phyloP scores from a whole-genome alignment of 306 rosid species.

The Lathyrus aphaca region DNA sequence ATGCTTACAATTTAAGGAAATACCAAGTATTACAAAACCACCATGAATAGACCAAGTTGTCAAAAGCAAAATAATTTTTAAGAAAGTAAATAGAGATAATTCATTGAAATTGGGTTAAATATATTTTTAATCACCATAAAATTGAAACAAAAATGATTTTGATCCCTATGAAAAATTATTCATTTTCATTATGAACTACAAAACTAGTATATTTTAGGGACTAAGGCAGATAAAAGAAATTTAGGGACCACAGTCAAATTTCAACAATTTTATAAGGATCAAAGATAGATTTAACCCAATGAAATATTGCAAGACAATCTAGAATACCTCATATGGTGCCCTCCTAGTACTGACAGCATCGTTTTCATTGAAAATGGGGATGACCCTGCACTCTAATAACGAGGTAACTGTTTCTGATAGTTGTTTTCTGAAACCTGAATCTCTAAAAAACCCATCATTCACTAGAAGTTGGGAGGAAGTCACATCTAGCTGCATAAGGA shows the following conservation, averaged over 20 bases:
- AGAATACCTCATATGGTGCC: slow-evolving; percentile 78
- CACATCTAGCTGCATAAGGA: slow-evolving; percentile 81
- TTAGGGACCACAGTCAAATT: no score
- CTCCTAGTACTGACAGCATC: slow-evolving; percentile 96
- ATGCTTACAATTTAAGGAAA: slow-evolving; percentile 42
- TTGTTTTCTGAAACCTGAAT: slow-evolving; percentile 74
- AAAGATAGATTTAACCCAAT: slow-evolving; percentile 2
- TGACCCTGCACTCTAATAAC: slow-evolving; percentile 64
- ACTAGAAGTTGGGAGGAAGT: slow-evolving; percentile 98
- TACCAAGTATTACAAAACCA: slow-evolving; percentile 15
- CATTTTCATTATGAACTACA: not conserved
- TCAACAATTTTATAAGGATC: not conserved
- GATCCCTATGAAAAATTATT: not conserved
- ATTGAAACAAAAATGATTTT: not conserved
- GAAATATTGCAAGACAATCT: slow-evolving; percentile 18
- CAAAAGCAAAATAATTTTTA: slow-evolving; percentile 1
- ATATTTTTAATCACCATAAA: not conserved
- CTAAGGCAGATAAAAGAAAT: no score
- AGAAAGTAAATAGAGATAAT: slow-evolving; percentile 6
- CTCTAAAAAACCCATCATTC: slow-evolving; percentile 79
- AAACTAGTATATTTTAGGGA: not conserved
- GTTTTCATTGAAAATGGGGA: slow-evolving; percentile 95
- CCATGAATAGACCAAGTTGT: slow-evolving; percentile 1
- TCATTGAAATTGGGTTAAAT: not conserved
- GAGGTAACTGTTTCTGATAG: slow-evolving; percentile 79